Evolutionary conservation across 306 rosid genomes (phyloP), one percentile per base, ranked within the genome.

Genomic region (Astragalus glycyphyllos): DNA sequence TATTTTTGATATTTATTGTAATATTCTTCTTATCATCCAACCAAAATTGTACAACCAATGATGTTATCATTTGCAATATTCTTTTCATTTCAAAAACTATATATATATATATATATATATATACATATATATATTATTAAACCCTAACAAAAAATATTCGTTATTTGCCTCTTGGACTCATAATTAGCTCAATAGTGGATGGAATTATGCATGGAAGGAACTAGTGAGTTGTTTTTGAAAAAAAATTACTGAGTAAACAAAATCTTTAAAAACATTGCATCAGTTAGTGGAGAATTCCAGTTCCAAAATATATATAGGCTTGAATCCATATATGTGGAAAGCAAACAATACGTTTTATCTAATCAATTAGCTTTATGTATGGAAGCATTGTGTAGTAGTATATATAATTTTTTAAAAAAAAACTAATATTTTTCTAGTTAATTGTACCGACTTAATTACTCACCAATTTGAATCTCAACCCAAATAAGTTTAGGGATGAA

Each of bases 311-410:
- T 44, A 62, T 40, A 8, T 40, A 40, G 37, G 51, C 72, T 64
- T 57, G 56, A 77, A 71, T 26, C 31, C 31, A 26, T 4, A 26
- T 4, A 26, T 26, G 31, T 26, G 31, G 31, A 26, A 26, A 26
- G 31, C 3, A 26, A 26, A 26, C 31, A 26, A 26, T 20, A 79
- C 10, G 58, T 32, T 26, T 56, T 62, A 65, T 78, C 80, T 65
- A 72, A 73, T 65, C 77, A 65, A 75, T 79, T 75, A 57, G 76
- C 77, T 72, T 71, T 69, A 82, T 78, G 83, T 70, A 76, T 71
- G 72, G 32, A 65, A 34, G 35, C 42, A 55, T 13, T 73, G 69
- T 85, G 46, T 68, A 79, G 65, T 0, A 20, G 2, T 20, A 56
- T 51, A 61, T 70, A 45, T 62, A 61, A 29, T 37, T 15, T 74